Conservation (phyloP, 768 basidiomycete species). For the Mycena sanguinolenta region DNA sequence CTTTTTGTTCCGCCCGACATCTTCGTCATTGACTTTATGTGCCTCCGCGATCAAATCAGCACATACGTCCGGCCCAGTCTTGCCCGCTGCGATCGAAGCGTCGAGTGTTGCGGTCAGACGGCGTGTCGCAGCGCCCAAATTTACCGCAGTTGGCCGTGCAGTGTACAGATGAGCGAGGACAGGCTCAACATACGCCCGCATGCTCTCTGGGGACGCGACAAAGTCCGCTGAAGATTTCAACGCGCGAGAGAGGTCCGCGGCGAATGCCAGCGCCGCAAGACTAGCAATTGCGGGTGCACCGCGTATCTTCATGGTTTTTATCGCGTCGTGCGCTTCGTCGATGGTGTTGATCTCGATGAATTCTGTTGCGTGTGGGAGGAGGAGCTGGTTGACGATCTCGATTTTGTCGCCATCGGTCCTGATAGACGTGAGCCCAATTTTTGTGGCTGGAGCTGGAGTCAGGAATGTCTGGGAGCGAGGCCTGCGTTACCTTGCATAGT, state of each 20-base stretch:
- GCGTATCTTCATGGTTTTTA: conserved; percentile 94
- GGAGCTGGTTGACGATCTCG: conserved; percentile 92
- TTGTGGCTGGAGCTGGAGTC: conserved; percentile 9
- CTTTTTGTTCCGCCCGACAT: conserved; percentile 85
- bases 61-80: conserved; percentile 63
- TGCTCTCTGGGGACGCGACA: conserved; percentile 62
- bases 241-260: conserved; percentile 71
- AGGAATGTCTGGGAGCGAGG: background rate
- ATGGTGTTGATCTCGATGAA: conserved; percentile 77
- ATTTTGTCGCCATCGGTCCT: conserved; percentile 48
- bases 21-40: conserved; percentile 83
- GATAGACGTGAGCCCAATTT: conserved; percentile 25
- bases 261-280: conserved; percentile 85
- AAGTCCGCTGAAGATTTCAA: conserved; percentile 66
- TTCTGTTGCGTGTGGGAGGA: conserved; percentile 81
- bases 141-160: conserved; percentile 96
- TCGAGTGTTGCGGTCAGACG: conserved; percentile 72
- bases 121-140: conserved; percentile 88
- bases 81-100: conserved; percentile 54
- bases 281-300: conserved; percentile 97
- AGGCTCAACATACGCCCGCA: conserved; percentile 68
- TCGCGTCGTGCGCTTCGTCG: conserved; percentile 92
- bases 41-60: conserved; percentile 79
- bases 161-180: conserved; percentile 82
- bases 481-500: conserved; percentile 7